Percentiles rank a stretch among this genome's conserved stretches.
Evolutionary conservation across 2,329 filamentous ascomycete species (phyloP).

Genomic region (Paradendryphiella salina): DNA sequence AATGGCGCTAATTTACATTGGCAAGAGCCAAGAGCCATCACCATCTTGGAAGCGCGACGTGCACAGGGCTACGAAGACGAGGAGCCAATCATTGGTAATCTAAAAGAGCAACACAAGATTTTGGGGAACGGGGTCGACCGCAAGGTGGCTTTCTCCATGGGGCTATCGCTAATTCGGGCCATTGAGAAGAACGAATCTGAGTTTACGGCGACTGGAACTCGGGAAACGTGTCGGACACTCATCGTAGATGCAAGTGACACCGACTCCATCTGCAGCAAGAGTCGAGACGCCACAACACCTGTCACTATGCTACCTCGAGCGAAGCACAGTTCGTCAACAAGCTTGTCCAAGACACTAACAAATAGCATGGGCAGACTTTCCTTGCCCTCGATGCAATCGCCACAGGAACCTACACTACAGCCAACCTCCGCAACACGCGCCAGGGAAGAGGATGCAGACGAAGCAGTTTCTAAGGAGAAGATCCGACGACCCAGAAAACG

Average conservation of each 20-base stretch:
- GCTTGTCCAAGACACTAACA: background rate
- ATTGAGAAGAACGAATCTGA: conserved; percentile 2
- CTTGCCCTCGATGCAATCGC: background rate
- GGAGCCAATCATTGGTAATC: conserved; percentile 67
- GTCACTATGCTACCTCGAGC: background rate
- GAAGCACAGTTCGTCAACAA: background rate
- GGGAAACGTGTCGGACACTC: background rate
- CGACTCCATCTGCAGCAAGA: background rate
- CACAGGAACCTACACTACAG: background rate
- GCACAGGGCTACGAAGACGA: conserved; percentile 72
- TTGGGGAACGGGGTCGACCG: conserved; percentile 78
- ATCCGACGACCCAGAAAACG: background rate
- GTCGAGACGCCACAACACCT: background rate
- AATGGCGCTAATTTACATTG: conserved; percentile 66
- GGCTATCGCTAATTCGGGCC: conserved; percentile 56
- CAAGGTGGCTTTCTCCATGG: conserved; percentile 67
- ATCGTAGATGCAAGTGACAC: background rate
- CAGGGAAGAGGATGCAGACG: background rate
- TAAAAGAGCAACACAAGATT: conserved; percentile 63
- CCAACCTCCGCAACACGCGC: background rate
- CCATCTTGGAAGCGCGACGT: conserved; percentile 67
- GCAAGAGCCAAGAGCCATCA: conserved; percentile 63
- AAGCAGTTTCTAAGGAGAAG: background rate
- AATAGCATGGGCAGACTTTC: background rate
- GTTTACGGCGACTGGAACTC: background rate